phyloP scores from a whole-genome alignment of 352 stramenopile genomes.

The Pseudoperonospora humuli region DNA sequence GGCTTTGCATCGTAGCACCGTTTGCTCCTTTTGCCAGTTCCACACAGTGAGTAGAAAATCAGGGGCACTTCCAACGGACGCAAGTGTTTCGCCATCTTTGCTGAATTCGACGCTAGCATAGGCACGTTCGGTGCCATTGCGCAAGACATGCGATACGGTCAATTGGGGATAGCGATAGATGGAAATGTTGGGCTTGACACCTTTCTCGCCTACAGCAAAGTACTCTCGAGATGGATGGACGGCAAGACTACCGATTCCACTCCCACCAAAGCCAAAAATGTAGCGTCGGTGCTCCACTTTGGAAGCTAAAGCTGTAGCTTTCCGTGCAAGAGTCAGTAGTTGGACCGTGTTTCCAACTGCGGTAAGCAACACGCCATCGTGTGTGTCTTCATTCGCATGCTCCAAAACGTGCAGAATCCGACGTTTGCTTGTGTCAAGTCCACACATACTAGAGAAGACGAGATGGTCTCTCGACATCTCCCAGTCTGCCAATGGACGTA shows the following conservation, averaged over 20 bases:
- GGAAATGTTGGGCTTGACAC: conserved; percentile 79
- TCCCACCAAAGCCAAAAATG: conserved; percentile 62
- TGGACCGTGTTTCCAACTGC: conserved; percentile 70
- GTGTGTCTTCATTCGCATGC: conserved; percentile 14
- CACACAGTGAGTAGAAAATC: conserved; percentile 92
- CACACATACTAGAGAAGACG: conserved; percentile 55
- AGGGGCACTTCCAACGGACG: conserved; percentile 77
- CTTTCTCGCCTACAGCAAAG: conserved; percentile 85
- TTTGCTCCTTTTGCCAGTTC: conserved; percentile 87
- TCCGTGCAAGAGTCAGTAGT: conserved; percentile 40
- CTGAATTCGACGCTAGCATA: conserved; percentile 78
- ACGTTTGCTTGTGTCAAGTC: conserved; percentile 57
- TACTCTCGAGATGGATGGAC: conserved; percentile 63
- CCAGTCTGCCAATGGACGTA: conserved; percentile 46
- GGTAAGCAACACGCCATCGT: conserved; percentile 56
- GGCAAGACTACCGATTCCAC: conserved; percentile 55
- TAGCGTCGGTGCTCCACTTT: conserved; percentile 34
- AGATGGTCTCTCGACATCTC: conserved; percentile 71
- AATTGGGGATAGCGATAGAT: conserved; percentile 82
- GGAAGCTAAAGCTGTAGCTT: conserved; percentile 6
- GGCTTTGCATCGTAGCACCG: conserved; percentile 88
- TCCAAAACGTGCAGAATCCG: conserved; percentile 66
- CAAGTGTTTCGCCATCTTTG: conserved; percentile 79
- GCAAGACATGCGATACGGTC: conserved; percentile 63
- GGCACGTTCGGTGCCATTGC: conserved; percentile 72